Evolutionary conservation across 1,284 basidiomycete genomes (phyloP).

Genomic region (Heterobasidion annosum): DNA sequence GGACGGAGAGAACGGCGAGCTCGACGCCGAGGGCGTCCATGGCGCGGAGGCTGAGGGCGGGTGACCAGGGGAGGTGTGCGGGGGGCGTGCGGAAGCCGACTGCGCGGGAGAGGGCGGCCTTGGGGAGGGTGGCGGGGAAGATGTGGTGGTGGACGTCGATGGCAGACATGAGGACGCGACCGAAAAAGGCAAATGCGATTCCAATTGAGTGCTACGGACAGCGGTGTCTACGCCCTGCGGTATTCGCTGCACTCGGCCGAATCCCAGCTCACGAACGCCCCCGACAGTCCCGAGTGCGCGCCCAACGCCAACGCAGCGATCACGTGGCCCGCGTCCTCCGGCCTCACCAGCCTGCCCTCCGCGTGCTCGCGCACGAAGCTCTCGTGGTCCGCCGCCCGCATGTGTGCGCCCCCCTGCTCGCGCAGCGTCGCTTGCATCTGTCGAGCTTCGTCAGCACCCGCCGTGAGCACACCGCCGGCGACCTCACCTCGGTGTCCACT

Average conservation of each 20-base stretch:
- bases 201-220: too few species aligned
- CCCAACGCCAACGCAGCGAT: conserved; percentile 58
- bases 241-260: conserved; percentile 51
- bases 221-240: conserved; percentile 10
- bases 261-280: conserved; percentile 71
- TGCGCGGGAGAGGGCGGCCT: conserved; percentile 24
- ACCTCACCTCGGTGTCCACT: conserved; percentile 64
- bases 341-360: conserved; percentile 59
- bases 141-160: conserved; percentile 71
- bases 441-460: not conserved
- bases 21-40: conserved; percentile 53
- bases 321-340: conserved; percentile 67
- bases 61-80: conserved; percentile 59
- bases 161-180: conserved; percentile 15
- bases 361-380: conserved; percentile 53
- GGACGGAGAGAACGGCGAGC: conserved; percentile 55
- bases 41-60: conserved; percentile 40
- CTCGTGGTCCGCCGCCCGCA: conserved; percentile 43
- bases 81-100: conserved; percentile 53
- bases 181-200: not conserved
- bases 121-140: conserved; percentile 34
- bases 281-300: conserved; percentile 52
- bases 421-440: conserved; percentile 68
- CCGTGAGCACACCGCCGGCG: not conserved
- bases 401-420: conserved; percentile 31